Percentiles rank a stretch among this genome's conserved stretches.
These are phyloP conservation scores for Ganoderma boninense DNA, from an alignment of 1,284 basidiomycete species.

Conservation along the genomic window DNA sequence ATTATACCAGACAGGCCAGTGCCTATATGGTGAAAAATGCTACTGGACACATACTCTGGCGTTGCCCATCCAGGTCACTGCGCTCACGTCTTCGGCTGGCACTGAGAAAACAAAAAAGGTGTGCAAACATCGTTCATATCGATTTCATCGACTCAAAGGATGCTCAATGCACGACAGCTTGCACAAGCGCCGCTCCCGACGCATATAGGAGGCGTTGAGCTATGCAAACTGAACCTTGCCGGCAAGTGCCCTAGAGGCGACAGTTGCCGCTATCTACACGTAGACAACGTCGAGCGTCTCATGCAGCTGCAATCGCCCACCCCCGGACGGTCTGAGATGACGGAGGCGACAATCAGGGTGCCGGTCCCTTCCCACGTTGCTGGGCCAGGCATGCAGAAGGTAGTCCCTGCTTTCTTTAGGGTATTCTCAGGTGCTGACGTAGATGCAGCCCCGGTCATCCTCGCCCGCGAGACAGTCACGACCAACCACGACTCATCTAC, in stretches of 20 bases:
- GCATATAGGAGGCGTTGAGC: constrained; percentile 1
- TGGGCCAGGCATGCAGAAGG: not conserved
- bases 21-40: constrained; percentile 13
- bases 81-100: not conserved
- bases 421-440: not conserved
- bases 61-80: not conserved
- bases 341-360: not conserved
- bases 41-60: constrained; percentile 17
- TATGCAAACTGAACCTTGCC: constrained; percentile 22
- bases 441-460: not conserved
- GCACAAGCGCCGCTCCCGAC: not conserved
- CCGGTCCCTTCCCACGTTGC: not conserved
- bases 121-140: not conserved
- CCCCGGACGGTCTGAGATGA: not conserved
- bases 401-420: not conserved
- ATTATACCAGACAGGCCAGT: constrained; percentile 13
- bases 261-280: constrained; percentile 20
- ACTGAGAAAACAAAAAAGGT: not conserved
- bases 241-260: constrained; percentile 21
- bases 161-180: not conserved
- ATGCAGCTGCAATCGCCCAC: not conserved
- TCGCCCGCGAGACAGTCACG: not conserved
- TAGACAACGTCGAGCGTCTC: constrained; percentile 6
- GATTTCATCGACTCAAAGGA: not conserved
- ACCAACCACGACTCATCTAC: not conserved